Conservation (phyloP, 2,329 filamentous ascomycete genomes). For the Claviceps pusilla region DNA sequence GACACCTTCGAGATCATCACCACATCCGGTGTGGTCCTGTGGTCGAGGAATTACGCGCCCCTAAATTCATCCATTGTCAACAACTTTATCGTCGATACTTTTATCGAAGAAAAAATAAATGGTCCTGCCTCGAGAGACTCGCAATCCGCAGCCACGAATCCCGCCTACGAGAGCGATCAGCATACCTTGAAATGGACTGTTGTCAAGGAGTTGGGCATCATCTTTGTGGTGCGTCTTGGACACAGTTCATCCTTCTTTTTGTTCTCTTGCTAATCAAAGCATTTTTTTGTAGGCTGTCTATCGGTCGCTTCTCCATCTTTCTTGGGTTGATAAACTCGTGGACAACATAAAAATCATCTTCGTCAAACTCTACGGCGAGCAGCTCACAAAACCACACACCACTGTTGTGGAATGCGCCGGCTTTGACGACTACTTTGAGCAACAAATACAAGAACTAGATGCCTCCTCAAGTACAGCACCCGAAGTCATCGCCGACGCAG, state of each 20-base stretch:
- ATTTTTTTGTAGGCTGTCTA: conserved; percentile 62
- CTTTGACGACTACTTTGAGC: conserved; percentile 90
- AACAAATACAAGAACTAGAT: conserved; percentile 73
- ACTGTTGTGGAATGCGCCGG: conserved; percentile 61
- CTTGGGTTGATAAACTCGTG: conserved; percentile 92
- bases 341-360: conserved; percentile 92
- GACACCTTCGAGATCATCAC: conserved; percentile 95
- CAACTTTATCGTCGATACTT: conserved; percentile 87
- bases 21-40: conserved; percentile 89
- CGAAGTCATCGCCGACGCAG: conserved; percentile 10
- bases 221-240: conserved; percentile 60
- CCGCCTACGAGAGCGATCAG: conserved; percentile 76
- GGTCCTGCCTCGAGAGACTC: conserved; percentile 44
- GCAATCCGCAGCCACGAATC: conserved; percentile 45
- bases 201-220: conserved; percentile 81
- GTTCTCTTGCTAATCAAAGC: not conserved
- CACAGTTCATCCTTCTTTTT: not conserved
- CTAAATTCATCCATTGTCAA: conserved; percentile 78
- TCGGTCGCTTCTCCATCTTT: conserved; percentile 82
- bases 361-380: conserved; percentile 74
- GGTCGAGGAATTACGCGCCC: conserved; percentile 74
- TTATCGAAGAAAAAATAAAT: conserved; percentile 82
- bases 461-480: conserved; percentile 29
- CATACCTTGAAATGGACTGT: conserved; percentile 91
- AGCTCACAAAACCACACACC: conserved; percentile 66